Evolutionary conservation across 495 filamentous ascomycete species (phyloP), one percentile per base, ranked within the genome.

Genomic region (Aspergillus egyptiacus): DNA sequence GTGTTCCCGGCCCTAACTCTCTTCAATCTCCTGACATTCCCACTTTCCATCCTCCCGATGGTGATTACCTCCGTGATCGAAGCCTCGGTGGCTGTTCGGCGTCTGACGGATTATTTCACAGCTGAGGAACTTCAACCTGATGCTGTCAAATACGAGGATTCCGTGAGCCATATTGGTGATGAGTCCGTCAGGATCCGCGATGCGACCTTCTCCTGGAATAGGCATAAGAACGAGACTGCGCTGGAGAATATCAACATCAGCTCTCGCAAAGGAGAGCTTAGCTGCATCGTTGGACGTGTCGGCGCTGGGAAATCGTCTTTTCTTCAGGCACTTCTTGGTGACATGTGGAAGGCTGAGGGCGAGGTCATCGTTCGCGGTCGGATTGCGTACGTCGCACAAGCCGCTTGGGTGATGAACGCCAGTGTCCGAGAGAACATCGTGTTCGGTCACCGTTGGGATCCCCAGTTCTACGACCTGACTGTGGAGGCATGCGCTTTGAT

Each of bases 391-490:
- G 94, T 94, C 54, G 85, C 89, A 17, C 94, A 99, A 65, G 79
- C 85, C 56, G 66, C 89, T 19, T 99, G 94, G 91, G 84, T 99
- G 30, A 97, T 96, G 91, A 99, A 97, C 59, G 91, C 94, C 6
- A 93, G 84, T 37, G 90, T 97, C 22, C 84, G 85, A 45, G 94
- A 99, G 55, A 99, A 99, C 58, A 96, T 99, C 59, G 76, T 96
- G 6, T 99, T 99, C 60, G 94, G 94, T 5, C 88, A 97, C 69
- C 83, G 89, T 32, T 97, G 86, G 75, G 91, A 99, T 69, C 87
- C 93, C 3, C 71, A 79, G 38, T 99, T 99, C 70, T 99, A 99
- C 65, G 88, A 96, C 36, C 82, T 83, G 47, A 96, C 94, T 2
- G 76, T 99, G 3, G 86, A 94, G 64, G 94, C 94, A 17, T 99